These are phyloP conservation scores for Fusarium sp. DNA, from an alignment of 2,329 filamentous ascomycete species.

Conservation along the genomic window DNA sequence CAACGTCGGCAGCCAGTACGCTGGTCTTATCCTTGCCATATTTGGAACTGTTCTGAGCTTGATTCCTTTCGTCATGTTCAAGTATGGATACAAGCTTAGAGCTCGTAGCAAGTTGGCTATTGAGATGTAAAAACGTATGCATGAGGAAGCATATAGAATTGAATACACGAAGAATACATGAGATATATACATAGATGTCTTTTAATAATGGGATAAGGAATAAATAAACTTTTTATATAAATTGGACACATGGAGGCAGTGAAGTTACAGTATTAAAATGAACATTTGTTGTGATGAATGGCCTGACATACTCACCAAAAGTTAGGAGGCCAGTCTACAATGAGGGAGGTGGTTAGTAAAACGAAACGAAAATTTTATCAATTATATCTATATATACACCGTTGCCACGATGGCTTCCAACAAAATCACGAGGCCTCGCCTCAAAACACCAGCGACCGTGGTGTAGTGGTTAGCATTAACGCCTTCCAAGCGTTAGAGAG, in stretches of 20 bases:
- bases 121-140: conserved; percentile 23
- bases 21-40: conserved; percentile 37
- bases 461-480: conserved; percentile 39
- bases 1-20: conserved; percentile 41
- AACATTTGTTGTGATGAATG: too few relatives aligned
- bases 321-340: too few relatives aligned
- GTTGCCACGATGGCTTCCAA: fast-evolving
- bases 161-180: not conserved
- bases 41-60: conserved; percentile 37
- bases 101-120: conserved; percentile 42
- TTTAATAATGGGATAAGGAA: not conserved
- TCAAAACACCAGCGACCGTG: conserved; percentile 22
- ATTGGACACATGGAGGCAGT: not conserved
- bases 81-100: conserved; percentile 36
- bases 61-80: conserved; percentile 43
- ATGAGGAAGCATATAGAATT: not conserved
- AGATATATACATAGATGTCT: not conserved
- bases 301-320: too few relatives aligned
- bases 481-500: conserved; percentile 38
- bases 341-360: too few relatives aligned
- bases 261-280: not conserved
- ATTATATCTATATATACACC: not conserved
- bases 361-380: too few relatives aligned
- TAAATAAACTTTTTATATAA: not conserved
- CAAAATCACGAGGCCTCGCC: not conserved